Evolutionary conservation across 2,329 filamentous ascomycete genomes (phyloP).

Genomic region (Cercospora sp.): DNA sequence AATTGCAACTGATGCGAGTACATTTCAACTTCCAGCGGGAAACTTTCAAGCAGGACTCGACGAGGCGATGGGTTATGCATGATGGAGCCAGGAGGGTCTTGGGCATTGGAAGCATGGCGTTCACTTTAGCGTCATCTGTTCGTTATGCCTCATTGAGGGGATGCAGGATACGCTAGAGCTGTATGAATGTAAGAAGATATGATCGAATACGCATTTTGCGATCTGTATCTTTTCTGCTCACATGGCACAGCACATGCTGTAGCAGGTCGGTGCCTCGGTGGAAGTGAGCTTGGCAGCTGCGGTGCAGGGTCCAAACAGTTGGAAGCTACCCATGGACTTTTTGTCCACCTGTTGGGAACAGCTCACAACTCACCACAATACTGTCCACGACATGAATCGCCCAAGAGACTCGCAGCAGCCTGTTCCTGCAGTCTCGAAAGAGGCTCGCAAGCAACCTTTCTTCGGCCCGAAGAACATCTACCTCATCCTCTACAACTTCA

Average conservation of each 20-base stretch:
- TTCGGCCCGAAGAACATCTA: slow-evolving; percentile 53
- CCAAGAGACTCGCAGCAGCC: slow-evolving; percentile 32
- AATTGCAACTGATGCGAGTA: neutral
- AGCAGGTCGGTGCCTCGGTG: neutral
- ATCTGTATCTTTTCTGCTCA: neutral
- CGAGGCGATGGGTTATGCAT: neutral
- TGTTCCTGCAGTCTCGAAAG: neutral
- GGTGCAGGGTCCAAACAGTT: neutral
- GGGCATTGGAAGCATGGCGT: neutral
- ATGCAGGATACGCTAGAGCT: neutral
- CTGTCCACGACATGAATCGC: slow-evolving; percentile 28
- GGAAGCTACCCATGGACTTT: neutral
- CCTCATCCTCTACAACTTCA: slow-evolving; percentile 80
- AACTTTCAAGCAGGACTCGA: neutral
- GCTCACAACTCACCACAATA: neutral
- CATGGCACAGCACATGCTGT: neutral
- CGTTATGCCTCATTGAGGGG: neutral
- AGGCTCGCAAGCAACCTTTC: slow-evolving; percentile 15
- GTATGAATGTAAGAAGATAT: neutral
- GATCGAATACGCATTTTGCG: neutral
- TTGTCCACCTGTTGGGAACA: neutral
- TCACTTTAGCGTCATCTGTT: neutral
- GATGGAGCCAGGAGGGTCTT: neutral
- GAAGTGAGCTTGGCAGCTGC: slow-evolving; percentile 4
- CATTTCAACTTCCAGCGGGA: neutral